Evolutionary conservation across 140 eudicot genomes (phyloP).

Genomic region (Flaveria floridana): DNA sequence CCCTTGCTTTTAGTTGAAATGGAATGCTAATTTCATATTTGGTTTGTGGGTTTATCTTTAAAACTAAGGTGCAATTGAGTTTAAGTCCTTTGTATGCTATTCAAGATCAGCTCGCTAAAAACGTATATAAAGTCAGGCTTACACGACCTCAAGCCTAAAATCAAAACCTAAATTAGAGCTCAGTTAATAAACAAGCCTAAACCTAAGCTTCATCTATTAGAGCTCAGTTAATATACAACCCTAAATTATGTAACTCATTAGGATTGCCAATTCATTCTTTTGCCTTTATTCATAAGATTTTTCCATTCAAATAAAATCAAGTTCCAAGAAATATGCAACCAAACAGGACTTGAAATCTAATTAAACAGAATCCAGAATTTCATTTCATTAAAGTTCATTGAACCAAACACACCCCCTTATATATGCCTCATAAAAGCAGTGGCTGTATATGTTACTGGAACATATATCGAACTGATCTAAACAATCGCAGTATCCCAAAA

Average conservation of each 20-base stretch:
- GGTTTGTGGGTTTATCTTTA: not conserved
- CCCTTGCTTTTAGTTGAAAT: not conserved
- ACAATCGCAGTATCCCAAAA: constrained; percentile 4
- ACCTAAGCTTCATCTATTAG: no score
- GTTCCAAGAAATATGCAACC: not conserved
- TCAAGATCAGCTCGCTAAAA: no score
- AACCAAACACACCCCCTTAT: constrained; percentile 4
- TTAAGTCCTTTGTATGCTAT: no score
- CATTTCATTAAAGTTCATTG: not conserved
- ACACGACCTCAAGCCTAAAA: no score
- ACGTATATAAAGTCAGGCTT: no score
- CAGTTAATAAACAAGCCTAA: no score
- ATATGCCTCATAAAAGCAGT: not conserved
- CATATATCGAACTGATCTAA: not conserved
- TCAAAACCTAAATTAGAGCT: no score
- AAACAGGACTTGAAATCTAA: not conserved
- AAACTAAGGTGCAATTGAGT: no score
- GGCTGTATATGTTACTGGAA: not conserved
- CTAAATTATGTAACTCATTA: no score
- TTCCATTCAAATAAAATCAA: not conserved
- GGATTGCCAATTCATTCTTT: not conserved
- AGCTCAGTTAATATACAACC: not conserved
- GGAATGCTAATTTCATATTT: not conserved
- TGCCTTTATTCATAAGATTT: not conserved
- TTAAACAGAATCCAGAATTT: not conserved